Evolutionary conservation across 2,329 filamentous ascomycete species (phyloP).

Genomic region (Ceratocystis cacaofunesta): DNA sequence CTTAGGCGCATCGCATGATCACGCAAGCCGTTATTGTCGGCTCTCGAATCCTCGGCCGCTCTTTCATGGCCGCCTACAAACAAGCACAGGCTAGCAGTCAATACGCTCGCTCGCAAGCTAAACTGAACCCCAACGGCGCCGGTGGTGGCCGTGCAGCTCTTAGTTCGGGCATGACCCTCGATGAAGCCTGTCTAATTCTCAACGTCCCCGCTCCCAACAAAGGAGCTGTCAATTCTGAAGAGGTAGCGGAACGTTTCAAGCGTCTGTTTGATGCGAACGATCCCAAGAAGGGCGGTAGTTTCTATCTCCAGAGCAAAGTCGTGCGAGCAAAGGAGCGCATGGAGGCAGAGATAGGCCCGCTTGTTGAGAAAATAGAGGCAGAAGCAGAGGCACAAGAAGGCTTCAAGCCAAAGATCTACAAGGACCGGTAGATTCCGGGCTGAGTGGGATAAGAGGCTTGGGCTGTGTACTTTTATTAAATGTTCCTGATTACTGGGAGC

Average conservation of each 20-base stretch:
- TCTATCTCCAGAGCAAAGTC: conserved; percentile 97
- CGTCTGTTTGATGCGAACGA: conserved; percentile 88
- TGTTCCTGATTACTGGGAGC: background rate
- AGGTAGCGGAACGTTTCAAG: conserved; percentile 80
- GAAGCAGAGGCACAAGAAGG: conserved; percentile 72
- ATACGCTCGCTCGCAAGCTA: conserved; percentile 60
- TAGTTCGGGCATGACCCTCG: conserved; percentile 67
- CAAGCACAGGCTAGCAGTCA: conserved; percentile 79
- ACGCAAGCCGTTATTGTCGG: conserved; percentile 85
- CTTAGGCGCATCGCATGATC: conserved; percentile 38
- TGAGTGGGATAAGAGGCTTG: background rate
- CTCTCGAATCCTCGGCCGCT: conserved; percentile 79
- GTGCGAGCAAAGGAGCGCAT: conserved; percentile 80
- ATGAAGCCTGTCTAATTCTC: conserved; percentile 93
- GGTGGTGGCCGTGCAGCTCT: conserved; percentile 36
- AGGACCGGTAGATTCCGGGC: conserved; percentile 46
- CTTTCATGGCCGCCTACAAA: conserved; percentile 87
- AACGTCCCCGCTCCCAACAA: conserved; percentile 76
- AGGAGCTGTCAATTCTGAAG: conserved; percentile 59
- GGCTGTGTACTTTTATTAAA: conserved; percentile 8
- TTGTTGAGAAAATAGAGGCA: conserved; percentile 52
- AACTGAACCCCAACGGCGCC: conserved; percentile 33
- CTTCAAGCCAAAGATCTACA: conserved; percentile 91
- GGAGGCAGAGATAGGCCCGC: conserved; percentile 67
- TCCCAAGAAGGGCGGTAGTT: conserved; percentile 87